phyloP scores from a whole-genome alignment of 176 grass and related monocot species.

The Triticum urartu region DNA sequence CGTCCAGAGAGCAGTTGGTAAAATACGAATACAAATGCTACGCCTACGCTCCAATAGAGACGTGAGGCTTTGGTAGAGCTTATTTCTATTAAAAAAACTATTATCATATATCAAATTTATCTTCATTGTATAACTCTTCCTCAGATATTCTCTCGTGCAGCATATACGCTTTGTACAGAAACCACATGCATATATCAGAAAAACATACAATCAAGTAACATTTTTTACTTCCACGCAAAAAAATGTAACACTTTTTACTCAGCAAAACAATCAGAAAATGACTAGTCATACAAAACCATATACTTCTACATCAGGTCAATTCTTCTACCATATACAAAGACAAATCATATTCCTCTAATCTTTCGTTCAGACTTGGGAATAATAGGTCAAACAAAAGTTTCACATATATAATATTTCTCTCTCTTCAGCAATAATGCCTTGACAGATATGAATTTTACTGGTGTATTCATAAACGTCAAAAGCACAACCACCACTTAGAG shows the following conservation, averaged over 20 bases:
- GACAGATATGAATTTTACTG: neutral
- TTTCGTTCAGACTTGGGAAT: neutral
- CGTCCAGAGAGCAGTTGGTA: conserved; percentile 8
- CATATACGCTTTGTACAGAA: conserved; percentile 6
- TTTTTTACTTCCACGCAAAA: neutral
- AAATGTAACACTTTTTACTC: too few species aligned
- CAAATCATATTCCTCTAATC: conserved; percentile 15
- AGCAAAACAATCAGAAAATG: neutral
- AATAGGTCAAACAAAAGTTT: conserved; percentile 16
- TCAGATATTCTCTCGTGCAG: neutral
- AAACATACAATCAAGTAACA: neutral
- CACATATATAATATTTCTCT: neutral
- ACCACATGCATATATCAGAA: neutral
- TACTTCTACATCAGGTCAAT: neutral
- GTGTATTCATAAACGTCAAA: conserved; percentile 6
- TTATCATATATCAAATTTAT: conserved; percentile 2
- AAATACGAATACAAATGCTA: conserved; percentile 17
- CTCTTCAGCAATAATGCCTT: neutral
- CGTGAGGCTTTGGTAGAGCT: neutral
- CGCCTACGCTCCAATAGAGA: conserved; percentile 15
- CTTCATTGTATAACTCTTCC: neutral
- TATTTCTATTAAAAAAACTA: neutral
- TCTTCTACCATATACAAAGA: neutral
- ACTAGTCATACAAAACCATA: conserved; percentile 6
- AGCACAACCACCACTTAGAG: neutral